Evolutionary conservation across 108 stramenopile genomes (phyloP), one percentile per base, ranked within the genome.

Genomic region (Cyclostephanos tholiformis): DNA sequence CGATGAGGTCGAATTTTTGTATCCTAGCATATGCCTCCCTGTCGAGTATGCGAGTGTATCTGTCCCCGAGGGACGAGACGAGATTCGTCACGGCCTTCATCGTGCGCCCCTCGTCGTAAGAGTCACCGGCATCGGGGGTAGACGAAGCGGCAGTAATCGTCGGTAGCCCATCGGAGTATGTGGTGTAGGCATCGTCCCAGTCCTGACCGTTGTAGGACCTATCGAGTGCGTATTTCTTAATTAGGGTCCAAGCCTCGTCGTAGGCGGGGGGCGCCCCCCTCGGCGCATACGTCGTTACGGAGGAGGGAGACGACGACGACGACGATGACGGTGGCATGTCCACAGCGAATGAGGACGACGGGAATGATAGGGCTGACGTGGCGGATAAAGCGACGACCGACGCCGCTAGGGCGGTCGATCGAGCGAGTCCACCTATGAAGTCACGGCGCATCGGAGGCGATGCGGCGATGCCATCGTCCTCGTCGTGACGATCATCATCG

Each of bases 1-100:
- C 96, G 67, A 94, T 91, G 55, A 93, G 66, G 67, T 95, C 96
- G 72, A 77, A 96, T 53, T 91, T 93, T 79, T 93, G 91, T 67
- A 94, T 93, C 36, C 79, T 77, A 2, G 86, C 60, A 65, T 94
- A 93, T 41, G 80, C 75, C 12, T 84, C 71, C 48, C 51, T 70
- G 50, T 87, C 85, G 19, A 96, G 52, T 23, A 93, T 52, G 14
- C 93, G 82, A 4, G 93, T 86, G 75, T 95, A 96, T 48, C 88
- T 90, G 78, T 96, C 96, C 2, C 83, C 87, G 20, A 96, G 72
- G 32, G 83, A 80, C 43, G 76, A 58, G 0, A 92, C 83, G 86
- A 95, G 87, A 65, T 89, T 78, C 32, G 79, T 80, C 1, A 80
- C 75, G 17, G 88, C 67, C 60, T 88, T 86, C 88, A 90, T 90